Conservation (phyloP, 441 rosid species). For the Aquilaria agallochum region DNA sequence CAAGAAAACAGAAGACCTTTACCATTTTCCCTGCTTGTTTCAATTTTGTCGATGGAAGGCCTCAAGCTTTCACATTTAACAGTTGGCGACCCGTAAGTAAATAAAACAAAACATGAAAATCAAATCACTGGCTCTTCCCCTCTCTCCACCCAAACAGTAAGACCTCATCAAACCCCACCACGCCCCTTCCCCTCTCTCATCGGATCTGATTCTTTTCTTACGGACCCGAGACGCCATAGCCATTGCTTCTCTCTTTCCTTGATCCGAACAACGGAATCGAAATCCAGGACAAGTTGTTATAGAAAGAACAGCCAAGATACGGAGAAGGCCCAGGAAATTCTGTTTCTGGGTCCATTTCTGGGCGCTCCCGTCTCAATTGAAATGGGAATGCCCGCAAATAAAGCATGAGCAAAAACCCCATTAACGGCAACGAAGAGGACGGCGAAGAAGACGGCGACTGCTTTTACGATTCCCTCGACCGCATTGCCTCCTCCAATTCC, state of each 20-base stretch:
- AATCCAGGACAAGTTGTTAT: neutral
- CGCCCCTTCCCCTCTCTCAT: conserved; percentile 24
- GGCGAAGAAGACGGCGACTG: conserved; percentile 47
- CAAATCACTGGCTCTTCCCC: conserved; percentile 4
- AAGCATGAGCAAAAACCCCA: conserved; percentile 27
- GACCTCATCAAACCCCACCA: conserved; percentile 41
- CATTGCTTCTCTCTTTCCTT: conserved; percentile 14
- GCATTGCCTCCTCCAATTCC: conserved; percentile 59
- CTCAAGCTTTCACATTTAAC: conserved; percentile 6
- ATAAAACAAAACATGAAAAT: conserved; percentile 6
- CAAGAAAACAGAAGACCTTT: too few species aligned
- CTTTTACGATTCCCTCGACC: conserved; percentile 93
- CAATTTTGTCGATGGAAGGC: neutral
- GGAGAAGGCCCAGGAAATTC: neutral
- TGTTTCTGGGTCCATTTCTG: conserved; percentile 19
- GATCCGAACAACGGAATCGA: conserved; percentile 14
- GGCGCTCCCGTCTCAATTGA: conserved; percentile 24
- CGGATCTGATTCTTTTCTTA: conserved; percentile 54
- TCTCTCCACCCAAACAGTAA: conserved; percentile 29
- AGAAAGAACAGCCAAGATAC: neutral
- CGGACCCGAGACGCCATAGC: conserved; percentile 17
- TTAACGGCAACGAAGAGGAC: conserved; percentile 12
- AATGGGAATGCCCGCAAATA: conserved; percentile 44
- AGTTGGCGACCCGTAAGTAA: neutral
- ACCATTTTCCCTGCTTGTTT: too few species aligned